phyloP scores from a whole-genome alignment of 2,329 filamentous ascomycete genomes.

The Botrytis paeoniae region DNA sequence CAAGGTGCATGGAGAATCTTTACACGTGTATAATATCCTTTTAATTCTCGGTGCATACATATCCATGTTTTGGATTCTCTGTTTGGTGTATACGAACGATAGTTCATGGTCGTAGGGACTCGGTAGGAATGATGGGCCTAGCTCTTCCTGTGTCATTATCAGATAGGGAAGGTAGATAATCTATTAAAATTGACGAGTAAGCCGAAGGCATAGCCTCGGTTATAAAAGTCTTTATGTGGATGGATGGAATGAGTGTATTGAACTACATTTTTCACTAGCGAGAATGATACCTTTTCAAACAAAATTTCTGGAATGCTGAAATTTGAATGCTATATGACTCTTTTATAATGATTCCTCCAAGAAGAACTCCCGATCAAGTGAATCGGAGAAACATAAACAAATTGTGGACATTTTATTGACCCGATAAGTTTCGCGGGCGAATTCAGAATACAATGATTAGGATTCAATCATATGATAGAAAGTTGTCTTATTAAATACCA shows the following conservation, averaged over 20 bases:
- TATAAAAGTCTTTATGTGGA: neutral
- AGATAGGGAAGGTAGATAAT: constrained; percentile 1
- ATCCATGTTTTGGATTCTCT: constrained; percentile 15
- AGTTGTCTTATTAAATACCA: neutral
- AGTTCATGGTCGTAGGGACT: neutral
- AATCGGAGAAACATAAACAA: neutral
- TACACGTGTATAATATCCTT: constrained; percentile 20
- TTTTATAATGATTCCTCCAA: neutral
- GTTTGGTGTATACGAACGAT: constrained; percentile 10
- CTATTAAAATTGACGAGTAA: neutral
- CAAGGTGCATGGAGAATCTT: constrained; percentile 12
- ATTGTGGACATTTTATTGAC: neutral
- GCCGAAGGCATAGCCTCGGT: neutral
- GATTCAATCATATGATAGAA: neutral
- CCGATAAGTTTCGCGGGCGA: neutral
- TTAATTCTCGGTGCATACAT: constrained; percentile 17
- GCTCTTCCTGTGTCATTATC: neutral
- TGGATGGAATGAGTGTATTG: neutral
- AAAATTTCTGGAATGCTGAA: neutral
- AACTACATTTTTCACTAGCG: neutral
- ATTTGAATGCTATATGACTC: too few relatives aligned
- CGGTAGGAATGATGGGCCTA: neutral
- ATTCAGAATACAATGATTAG: neutral
- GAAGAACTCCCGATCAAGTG: neutral
- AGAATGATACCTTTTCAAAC: neutral